Conservation (phyloP, 75 land plant species). For the Azolla pinnata region DNA sequence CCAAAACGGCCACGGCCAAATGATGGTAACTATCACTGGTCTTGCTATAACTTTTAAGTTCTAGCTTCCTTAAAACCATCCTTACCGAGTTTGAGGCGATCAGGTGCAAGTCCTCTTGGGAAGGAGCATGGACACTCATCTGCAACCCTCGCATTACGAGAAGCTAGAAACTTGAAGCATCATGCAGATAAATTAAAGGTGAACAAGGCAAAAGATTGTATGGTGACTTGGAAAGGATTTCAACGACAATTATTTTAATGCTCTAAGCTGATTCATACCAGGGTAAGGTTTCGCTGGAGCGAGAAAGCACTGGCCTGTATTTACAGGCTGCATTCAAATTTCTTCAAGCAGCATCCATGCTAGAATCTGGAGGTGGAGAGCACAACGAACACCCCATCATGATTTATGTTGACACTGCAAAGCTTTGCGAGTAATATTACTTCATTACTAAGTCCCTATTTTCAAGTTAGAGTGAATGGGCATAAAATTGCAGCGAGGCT, state of each 20-base stretch:
- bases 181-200: conserved; percentile 83
- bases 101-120: conserved; percentile 47
- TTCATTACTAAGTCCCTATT: neutral
- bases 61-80: too few species aligned
- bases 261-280: conserved; percentile 11
- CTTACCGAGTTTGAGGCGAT: too few species aligned
- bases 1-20: conserved; percentile 16
- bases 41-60: too few species aligned
- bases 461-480: too few species aligned
- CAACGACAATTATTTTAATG: too few species aligned
- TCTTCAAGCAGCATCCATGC: conserved; percentile 65
- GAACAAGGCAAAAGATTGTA: neutral
- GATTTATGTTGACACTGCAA: conserved; percentile 72
- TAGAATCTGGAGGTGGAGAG: conserved; percentile 53
- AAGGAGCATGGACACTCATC: conserved; percentile 39
- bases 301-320: conserved; percentile 51
- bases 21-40: conserved; percentile 23
- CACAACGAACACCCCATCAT: conserved; percentile 31
- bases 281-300: conserved; percentile 32
- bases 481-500: too few species aligned
- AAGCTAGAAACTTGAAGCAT: conserved; percentile 77
- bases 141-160: conserved; percentile 41
- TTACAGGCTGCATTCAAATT: conserved; percentile 87
- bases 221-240: neutral
- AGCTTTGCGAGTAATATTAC: conserved; percentile 73